phyloP scores from a whole-genome alignment of 441 rosid species.

The Croton setiger region DNA sequence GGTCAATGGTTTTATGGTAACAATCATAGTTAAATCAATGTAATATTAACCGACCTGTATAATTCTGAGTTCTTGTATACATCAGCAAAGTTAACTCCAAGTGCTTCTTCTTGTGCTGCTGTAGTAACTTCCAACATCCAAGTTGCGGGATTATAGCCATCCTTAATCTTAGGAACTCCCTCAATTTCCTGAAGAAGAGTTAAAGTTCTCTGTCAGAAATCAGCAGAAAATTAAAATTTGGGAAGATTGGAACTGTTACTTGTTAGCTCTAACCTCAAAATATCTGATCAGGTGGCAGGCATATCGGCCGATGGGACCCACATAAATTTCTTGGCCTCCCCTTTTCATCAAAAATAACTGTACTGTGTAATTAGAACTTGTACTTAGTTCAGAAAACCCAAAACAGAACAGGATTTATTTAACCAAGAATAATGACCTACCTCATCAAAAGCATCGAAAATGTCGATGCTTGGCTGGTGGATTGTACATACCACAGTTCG shows the following conservation, averaged over 20 bases:
- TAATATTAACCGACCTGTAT: slow-evolving; percentile 36
- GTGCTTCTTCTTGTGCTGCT: slow-evolving; percentile 43
- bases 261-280: slow-evolving; percentile 46
- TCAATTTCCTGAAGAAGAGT: slow-evolving; percentile 37
- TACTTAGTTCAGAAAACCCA: neutral
- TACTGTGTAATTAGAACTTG: slow-evolving; percentile 26
- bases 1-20: neutral
- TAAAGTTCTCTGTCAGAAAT: neutral
- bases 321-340: slow-evolving; percentile 64
- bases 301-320: slow-evolving; percentile 60
- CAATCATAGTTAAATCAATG: neutral
- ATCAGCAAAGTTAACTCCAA: slow-evolving; percentile 41
- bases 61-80: slow-evolving; percentile 51
- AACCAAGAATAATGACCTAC: slow-evolving; percentile 22
- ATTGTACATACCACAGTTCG: slow-evolving; percentile 71
- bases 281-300: slow-evolving; percentile 49
- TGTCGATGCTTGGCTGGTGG: slow-evolving; percentile 75
- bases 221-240: neutral
- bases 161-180: slow-evolving; percentile 50
- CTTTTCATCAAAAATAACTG: slow-evolving; percentile 56
- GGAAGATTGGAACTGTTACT: neutral
- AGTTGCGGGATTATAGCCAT: slow-evolving; percentile 67
- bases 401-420: neutral
- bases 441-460: slow-evolving; percentile 75
- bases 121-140: slow-evolving; percentile 70